A percentile compares a stretch with the other conserved stretches of the same genome.
Evolutionary conservation across 2,329 filamentous ascomycete genomes (phyloP).

Genomic region (Pseudogymnoascus pannorum): DNA sequence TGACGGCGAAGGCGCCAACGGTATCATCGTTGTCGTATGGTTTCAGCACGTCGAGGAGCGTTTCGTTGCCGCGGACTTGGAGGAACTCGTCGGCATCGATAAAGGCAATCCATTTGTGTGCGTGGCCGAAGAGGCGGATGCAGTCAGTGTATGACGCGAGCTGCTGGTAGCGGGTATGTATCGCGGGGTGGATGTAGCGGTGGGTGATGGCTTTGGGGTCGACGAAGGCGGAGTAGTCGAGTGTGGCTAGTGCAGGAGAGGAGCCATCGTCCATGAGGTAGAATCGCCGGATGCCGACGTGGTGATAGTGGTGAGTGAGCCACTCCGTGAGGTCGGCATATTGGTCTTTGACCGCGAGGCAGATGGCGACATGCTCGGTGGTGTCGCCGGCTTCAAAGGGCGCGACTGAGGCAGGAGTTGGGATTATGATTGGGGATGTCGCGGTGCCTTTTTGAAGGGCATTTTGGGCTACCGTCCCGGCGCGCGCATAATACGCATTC

Average conservation of each 20-base stretch:
- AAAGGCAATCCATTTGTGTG: conserved; percentile 30
- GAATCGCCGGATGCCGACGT: conserved; percentile 22
- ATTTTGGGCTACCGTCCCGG: neutral
- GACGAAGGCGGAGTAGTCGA: conserved; percentile 12
- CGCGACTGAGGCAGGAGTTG: neutral
- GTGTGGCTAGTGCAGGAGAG: conserved; percentile 16
- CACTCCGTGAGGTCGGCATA: conserved; percentile 21
- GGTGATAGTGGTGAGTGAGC: conserved; percentile 24
- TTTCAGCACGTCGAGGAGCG: conserved; percentile 23
- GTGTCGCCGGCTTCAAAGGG: neutral
- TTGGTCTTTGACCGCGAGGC: conserved; percentile 22
- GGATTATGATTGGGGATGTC: neutral
- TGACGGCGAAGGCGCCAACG: conserved; percentile 28
- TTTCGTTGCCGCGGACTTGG: conserved; percentile 19
- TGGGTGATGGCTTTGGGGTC: conserved; percentile 22
- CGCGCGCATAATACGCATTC: neutral
- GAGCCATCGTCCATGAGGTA: conserved; percentile 26
- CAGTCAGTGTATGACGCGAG: conserved; percentile 20
- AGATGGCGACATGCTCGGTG: conserved; percentile 31
- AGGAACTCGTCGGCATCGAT: conserved; percentile 29
- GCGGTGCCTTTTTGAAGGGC: too few relatives aligned
- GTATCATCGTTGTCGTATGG: conserved; percentile 21
- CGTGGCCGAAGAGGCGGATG: conserved; percentile 18
- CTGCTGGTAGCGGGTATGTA: conserved; percentile 16
- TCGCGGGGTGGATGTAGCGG: conserved; percentile 17